phyloP scores from a whole-genome alignment of 2,329 filamentous ascomycete genomes.

The Ceratocystis lukuohia region DNA sequence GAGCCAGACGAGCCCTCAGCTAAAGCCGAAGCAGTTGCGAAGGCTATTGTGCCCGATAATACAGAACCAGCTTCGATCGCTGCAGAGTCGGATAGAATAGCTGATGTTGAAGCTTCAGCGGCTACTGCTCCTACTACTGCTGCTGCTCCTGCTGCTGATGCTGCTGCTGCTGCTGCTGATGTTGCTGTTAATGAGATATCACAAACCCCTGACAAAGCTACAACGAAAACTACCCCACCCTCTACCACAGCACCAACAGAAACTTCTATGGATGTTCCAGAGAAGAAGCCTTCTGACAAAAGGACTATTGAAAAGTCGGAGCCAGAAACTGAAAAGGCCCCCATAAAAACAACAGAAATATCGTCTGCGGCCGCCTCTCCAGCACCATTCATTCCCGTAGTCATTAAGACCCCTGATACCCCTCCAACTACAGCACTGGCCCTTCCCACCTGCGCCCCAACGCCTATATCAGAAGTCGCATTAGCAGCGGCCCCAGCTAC shows the following conservation, averaged over 20 bases:
- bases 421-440: slow-evolving; percentile 30
- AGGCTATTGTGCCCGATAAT: not conserved
- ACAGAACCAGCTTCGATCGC: not conserved
- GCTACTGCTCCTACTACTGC: not conserved
- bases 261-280: not conserved
- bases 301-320: slow-evolving; percentile 1
- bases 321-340: slow-evolving; percentile 42
- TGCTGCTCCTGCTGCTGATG: not conserved
- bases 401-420: slow-evolving; percentile 21
- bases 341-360: slow-evolving; percentile 24
- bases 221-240: not conserved
- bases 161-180: not conserved
- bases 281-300: not conserved
- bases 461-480: slow-evolving; percentile 23
- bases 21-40: not conserved
- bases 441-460: slow-evolving; percentile 27
- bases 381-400: not conserved
- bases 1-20: slow-evolving; percentile 20
- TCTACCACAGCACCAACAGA: not conserved
- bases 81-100: not conserved
- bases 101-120: not conserved
- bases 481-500: slow-evolving; percentile 33
- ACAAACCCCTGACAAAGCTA: not conserved
- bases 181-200: not conserved
- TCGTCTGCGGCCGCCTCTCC: not conserved